A percentile compares a stretch with the other conserved stretches of the same genome.
These are phyloP conservation scores for Bondarzewia mesenterica DNA, from an alignment of 1,284 basidiomycete species.

Conservation along the genomic window DNA sequence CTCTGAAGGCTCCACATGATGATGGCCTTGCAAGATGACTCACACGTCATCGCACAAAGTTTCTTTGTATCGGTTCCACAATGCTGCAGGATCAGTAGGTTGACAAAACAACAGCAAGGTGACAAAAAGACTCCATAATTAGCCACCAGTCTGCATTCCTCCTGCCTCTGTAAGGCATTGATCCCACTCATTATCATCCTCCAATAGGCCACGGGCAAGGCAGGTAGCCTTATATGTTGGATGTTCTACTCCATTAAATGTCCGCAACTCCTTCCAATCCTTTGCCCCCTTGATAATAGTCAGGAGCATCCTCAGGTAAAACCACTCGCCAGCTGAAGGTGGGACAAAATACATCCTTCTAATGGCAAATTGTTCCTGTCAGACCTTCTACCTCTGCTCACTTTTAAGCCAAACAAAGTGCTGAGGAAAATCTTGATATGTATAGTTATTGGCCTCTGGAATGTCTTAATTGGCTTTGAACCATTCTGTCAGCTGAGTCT, in stretches of 20 bases:
- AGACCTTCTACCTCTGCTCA: constrained; percentile 10
- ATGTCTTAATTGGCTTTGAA: constrained; percentile 31
- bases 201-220: constrained; percentile 30
- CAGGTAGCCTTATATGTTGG: constrained; percentile 26
- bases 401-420: constrained; percentile 14
- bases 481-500: constrained; percentile 29
- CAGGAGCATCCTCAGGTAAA: constrained; percentile 27
- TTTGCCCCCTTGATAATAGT: constrained; percentile 23
- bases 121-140: constrained; percentile 31
- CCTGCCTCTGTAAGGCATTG: constrained; percentile 33
- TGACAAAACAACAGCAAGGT: constrained; percentile 28
- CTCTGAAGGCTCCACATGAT: constrained; percentile 15
- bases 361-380: constrained; percentile 15
- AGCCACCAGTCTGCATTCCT: constrained; percentile 28
- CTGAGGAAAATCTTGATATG: constrained; percentile 21
- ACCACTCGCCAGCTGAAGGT: constrained; percentile 21
- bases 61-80: constrained; percentile 28
- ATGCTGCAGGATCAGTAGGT: constrained; percentile 21
- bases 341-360: constrained; percentile 25
- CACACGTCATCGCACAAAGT: constrained; percentile 34
- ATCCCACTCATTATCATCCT: constrained; percentile 37
- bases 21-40: constrained; percentile 11
- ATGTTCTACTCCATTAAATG: constrained; percentile 13
- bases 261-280: constrained; percentile 23
- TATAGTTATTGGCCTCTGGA: constrained; percentile 4